These are phyloP conservation scores for Cladosporium sp. DNA, from an alignment of 2,329 filamentous ascomycete species.

Conservation along the genomic window DNA sequence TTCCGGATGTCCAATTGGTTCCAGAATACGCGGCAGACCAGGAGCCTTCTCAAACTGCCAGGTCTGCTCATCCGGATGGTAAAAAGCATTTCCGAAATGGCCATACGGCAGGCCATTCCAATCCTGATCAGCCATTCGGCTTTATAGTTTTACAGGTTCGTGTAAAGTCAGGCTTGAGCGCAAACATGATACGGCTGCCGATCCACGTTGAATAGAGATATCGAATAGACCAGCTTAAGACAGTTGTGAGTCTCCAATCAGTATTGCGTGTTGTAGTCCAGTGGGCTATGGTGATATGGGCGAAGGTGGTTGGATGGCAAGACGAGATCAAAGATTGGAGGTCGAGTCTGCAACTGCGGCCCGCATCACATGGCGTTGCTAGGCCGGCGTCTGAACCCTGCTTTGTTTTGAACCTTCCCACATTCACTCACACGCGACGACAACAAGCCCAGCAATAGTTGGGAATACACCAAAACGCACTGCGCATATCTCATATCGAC, in stretches of 20 bases:
- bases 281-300: background rate
- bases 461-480: background rate
- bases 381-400: background rate
- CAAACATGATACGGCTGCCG: slow-evolving; percentile 9
- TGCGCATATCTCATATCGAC: background rate
- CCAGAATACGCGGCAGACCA: slow-evolving; percentile 16
- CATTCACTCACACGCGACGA: background rate
- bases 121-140: slow-evolving; percentile 55
- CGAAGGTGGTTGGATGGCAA: background rate
- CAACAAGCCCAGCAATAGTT: background rate
- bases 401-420: background rate
- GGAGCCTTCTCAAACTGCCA: slow-evolving; percentile 37
- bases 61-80: slow-evolving; percentile 42
- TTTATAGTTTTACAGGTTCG: slow-evolving; percentile 24
- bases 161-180: background rate
- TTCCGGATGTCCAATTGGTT: slow-evolving; percentile 25
- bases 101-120: slow-evolving; percentile 50
- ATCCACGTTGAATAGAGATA: slow-evolving; percentile 2
- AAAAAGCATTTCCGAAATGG: slow-evolving; percentile 49
- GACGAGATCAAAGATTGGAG: background rate
- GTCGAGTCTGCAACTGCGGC: background rate
- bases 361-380: slow-evolving; percentile 1
- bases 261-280: background rate
- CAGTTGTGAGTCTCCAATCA: background rate
- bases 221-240: background rate